These are phyloP conservation scores for Cryptococcus hybrid DNA, from an alignment of 1,284 basidiomycete genomes.

Conservation along the genomic window DNA sequence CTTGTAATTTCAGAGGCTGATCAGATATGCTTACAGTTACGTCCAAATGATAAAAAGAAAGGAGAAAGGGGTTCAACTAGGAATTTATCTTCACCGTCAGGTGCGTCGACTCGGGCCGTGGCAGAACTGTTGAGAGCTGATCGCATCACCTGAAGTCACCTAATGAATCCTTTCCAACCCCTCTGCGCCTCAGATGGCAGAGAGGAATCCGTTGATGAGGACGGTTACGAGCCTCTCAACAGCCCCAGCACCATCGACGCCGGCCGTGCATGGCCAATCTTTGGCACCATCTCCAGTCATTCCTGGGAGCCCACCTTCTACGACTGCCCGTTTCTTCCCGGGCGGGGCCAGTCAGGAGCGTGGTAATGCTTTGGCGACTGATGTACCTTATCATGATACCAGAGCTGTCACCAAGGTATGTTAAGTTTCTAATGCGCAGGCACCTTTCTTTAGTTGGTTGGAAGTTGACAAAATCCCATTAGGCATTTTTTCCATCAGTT, in stretches of 20 bases:
- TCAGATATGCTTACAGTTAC: slow-evolving; percentile 56
- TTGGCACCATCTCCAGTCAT: slow-evolving; percentile 13
- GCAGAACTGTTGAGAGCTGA: too few species aligned
- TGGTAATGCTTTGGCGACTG: background rate
- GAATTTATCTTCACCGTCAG: slow-evolving; percentile 45
- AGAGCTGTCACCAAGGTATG: slow-evolving; percentile 46
- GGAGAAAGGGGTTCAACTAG: slow-evolving; percentile 67
- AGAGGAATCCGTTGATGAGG: background rate
- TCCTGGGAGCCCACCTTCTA: slow-evolving; percentile 6
- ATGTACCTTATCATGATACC: slow-evolving; percentile 48
- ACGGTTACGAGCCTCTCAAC: background rate
- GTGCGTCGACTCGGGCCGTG: too few species aligned
- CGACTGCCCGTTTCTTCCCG: background rate
- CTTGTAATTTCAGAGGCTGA: background rate
- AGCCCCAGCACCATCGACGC: background rate
- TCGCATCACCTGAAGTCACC: too few species aligned
- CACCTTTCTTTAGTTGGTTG: too few species aligned
- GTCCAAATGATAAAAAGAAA: slow-evolving; percentile 78
- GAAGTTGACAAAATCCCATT: background rate
- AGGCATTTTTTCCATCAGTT: slow-evolving; percentile 75
- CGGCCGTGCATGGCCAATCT: background rate
- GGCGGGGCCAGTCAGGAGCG: background rate
- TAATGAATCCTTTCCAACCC: slow-evolving; percentile 46
- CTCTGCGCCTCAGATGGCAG: slow-evolving; percentile 8
- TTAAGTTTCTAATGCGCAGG: background rate